Base-by-base conservation (phyloP, 1,284 basidiomycete genomes). In the Pseudozyma flocculosa region DNA sequence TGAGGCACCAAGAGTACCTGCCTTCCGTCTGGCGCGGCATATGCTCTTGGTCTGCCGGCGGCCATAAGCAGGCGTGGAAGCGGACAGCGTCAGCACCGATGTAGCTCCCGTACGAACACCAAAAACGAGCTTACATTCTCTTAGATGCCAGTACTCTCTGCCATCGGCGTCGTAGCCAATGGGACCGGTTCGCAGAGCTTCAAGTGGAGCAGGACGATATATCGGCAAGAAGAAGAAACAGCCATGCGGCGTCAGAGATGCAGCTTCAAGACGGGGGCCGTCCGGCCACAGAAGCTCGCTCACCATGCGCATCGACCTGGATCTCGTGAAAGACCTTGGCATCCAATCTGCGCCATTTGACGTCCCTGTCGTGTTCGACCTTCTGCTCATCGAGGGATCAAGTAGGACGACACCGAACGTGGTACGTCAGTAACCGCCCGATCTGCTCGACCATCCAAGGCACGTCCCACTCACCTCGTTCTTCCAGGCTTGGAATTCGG, bases 91-190 rank as follows among this genome's bases (percentile, higher is more conserved):
- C 32, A 34, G 32, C 32, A 11, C 11, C 32, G 32, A 34, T 9
- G 4, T 17, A 4, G 7, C 7, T 4, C 32, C 15, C 29, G 29
- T 13, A 5, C 5, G 29, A 13, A 29, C 5, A 29, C 7, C 29
- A 5, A 29, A 29, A 29, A 5, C 17, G 8, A 38, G 19, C 39
- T 19, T 21, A 47, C 29, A 70, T 45, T 70, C 68, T 21, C 67
- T 48, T 40, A 70, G 41, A 29, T 70, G 66, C 68, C 68, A 70
- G 29, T 66, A 70, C 45, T 60, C 66, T 22, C 63, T 51, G 5
- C 68, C 68, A 39, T 70, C 68, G 8, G 46, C 55, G 41, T 70
- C 68, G 22, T 23, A 17, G 26, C 68, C 68, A 4, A 70, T 11
- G 2, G 68, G 56, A 18, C 68, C 68, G 5, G 59, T 68, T 4